Evolutionary conservation across 225 moss, liverwort and hornwort species (phyloP), one percentile per base, ranked within the genome.

Genomic region (Takakia lepidozioides): DNA sequence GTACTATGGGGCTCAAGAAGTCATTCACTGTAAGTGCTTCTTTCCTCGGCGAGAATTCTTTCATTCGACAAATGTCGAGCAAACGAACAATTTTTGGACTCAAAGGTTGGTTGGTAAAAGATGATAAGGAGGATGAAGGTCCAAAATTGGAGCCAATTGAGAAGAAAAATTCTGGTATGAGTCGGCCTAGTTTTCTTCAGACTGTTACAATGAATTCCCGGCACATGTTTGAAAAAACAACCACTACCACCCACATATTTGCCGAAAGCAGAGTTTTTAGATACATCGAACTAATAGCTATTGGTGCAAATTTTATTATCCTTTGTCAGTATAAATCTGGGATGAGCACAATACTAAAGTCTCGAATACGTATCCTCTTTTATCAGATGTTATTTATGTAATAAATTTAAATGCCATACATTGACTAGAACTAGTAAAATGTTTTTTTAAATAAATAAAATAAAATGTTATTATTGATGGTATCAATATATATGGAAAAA

Each of bases 331-430:
- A 49, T 27, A 56, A 62, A 20, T 67, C 78, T 18, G 9, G 43
- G 0, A 93, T 88, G 81, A 70, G 77, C 0, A 0, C 1, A 1
- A 24, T 30, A 11, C 68, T 75, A 6, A 49, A 25, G 26, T 19
- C 2, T 0, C 63, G 3, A 30, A 68, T 88, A 55, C 26, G 93
- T 93, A 93, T 93, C 80, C 92, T 59, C 7, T n/a, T n/a, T n/a
- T n/a, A n/a, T n/a, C n/a, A n/a, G n/a, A n/a, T n/a, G n/a, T n/a
- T n/a, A n/a, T n/a, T n/a, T n/a, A n/a, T n/a, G n/a, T n/a, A n/a
- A n/a, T n/a, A n/a, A n/a, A n/a, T n/a, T n/a, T n/a, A n/a, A n/a
- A n/a, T n/a, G n/a, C n/a, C n/a, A n/a, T n/a, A n/a, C n/a, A n/a
- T n/a, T n/a, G n/a, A n/a, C n/a, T n/a, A n/a, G n/a, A n/a, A n/a